Conservation (phyloP, 306 rosid species). For the Medicago truncatula region DNA sequence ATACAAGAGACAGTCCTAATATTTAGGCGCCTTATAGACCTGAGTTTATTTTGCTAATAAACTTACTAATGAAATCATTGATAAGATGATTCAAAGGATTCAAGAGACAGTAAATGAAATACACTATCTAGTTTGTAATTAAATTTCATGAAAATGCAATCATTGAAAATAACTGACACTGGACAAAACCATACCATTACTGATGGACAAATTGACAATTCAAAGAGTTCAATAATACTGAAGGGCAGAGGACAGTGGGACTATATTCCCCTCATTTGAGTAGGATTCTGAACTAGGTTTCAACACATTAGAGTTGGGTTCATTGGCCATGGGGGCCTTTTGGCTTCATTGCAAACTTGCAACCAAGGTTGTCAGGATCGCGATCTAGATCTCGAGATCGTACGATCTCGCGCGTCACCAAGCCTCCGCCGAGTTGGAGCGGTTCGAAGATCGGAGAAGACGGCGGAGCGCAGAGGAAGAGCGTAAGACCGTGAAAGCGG, state of each 20-base stretch:
- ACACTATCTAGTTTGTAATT: not conserved
- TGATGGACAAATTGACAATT: not conserved
- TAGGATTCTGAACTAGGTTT: not conserved
- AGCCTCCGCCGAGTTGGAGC: no score
- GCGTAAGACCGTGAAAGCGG: no score
- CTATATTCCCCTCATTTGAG: not conserved
- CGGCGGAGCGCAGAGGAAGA: no score
- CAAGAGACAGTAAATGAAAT: constrained; percentile 10
- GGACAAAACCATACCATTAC: not conserved
- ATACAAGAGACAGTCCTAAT: constrained; percentile 1
- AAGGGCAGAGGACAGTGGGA: not conserved
- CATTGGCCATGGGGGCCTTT: not conserved
- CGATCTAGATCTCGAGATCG: no score
- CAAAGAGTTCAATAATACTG: not conserved
- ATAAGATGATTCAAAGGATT: constrained; percentile 4
- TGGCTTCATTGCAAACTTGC: not conserved
- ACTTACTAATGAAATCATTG: not conserved
- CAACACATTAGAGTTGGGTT: not conserved
- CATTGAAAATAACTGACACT: not conserved
- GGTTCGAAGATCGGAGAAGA: no score
- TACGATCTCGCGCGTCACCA: no score
- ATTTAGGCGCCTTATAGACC: constrained; percentile 17
- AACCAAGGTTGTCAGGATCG: not conserved
- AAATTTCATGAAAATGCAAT: not conserved
- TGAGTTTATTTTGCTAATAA: constrained; percentile 24